phyloP scores from a whole-genome alignment of 805 yeast genomes.

The Isabelozyma rhagii region DNA sequence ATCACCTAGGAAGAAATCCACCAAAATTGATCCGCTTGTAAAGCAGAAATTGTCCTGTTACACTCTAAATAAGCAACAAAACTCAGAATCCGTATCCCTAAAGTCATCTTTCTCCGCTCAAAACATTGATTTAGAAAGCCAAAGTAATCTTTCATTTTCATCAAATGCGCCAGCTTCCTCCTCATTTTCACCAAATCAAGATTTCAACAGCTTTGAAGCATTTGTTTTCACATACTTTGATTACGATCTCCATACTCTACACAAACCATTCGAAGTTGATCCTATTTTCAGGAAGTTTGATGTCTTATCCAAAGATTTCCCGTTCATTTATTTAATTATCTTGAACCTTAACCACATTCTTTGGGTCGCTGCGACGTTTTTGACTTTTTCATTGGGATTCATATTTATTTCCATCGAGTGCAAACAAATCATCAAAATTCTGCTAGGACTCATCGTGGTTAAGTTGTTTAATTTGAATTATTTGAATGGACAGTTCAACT shows the following conservation, averaged over 20 bases:
- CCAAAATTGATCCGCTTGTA: slow-evolving; percentile 8
- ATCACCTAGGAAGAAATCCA: background rate
- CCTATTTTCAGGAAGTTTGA: slow-evolving; percentile 22
- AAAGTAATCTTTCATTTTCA: background rate
- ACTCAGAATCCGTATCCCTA: background rate
- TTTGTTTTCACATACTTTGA: slow-evolving; percentile 19
- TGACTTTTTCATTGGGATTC: slow-evolving; percentile 6
- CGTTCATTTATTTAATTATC: slow-evolving; percentile 1
- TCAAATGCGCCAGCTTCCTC: background rate
- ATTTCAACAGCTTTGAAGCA: slow-evolving; percentile 6
- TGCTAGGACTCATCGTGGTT: slow-evolving; percentile 5
- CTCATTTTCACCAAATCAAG: background rate
- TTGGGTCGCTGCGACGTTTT: slow-evolving; percentile 15
- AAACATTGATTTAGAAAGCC: slow-evolving; percentile 13
- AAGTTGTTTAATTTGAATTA: slow-evolving; percentile 20
- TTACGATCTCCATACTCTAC: slow-evolving; percentile 16
- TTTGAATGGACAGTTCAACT: slow-evolving; percentile 5
- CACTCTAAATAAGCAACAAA: slow-evolving; percentile 11
- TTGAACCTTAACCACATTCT: slow-evolving; percentile 9
- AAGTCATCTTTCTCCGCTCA: background rate
- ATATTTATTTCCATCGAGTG: slow-evolving; percentile 1
- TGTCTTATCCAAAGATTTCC: slow-evolving; percentile 12
- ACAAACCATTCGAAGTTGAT: slow-evolving; percentile 14
- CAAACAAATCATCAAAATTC: slow-evolving; percentile 1
- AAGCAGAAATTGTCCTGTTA: slow-evolving; percentile 16